These are phyloP conservation scores for Aspergillus sp. DNA, from an alignment of 2,329 filamentous ascomycete species.

Conservation along the genomic window DNA sequence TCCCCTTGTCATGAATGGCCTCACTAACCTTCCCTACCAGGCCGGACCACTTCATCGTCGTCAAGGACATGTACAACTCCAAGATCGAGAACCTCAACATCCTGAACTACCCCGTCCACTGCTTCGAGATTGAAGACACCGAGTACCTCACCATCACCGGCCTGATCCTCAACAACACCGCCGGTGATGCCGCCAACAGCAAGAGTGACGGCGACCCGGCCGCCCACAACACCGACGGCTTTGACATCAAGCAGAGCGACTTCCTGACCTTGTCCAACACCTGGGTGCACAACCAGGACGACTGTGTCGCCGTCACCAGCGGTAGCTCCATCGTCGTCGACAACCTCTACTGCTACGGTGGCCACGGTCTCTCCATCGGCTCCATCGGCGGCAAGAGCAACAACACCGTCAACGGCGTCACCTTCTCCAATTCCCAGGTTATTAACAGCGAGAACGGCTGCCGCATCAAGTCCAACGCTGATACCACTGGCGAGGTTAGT, in stretches of 20 bases:
- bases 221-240: conserved; percentile 53
- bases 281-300: conserved; percentile 47
- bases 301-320: conserved; percentile 37
- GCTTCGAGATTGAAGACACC: conserved; percentile 40
- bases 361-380: conserved; percentile 37
- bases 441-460: conserved; percentile 44
- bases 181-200: conserved; percentile 39
- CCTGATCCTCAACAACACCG: conserved; percentile 44
- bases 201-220: conserved; percentile 36
- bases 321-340: conserved; percentile 30
- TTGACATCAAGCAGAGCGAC: conserved; percentile 50
- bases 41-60: conserved; percentile 45
- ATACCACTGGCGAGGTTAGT: conserved; percentile 36
- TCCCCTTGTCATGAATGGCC: not conserved
- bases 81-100: conserved; percentile 42
- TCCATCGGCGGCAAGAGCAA: conserved; percentile 50
- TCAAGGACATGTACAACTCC: conserved; percentile 44
- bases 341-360: conserved; percentile 41
- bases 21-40: conserved; percentile 2
- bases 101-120: conserved; percentile 45
- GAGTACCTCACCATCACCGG: conserved; percentile 38
- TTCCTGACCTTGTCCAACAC: conserved; percentile 48
- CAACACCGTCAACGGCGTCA: conserved; percentile 56
- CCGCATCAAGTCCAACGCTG: conserved; percentile 45
- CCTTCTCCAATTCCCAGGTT: conserved; percentile 54